phyloP scores from a whole-genome alignment of 441 rosid species.

The Flueggea neowawraea region DNA sequence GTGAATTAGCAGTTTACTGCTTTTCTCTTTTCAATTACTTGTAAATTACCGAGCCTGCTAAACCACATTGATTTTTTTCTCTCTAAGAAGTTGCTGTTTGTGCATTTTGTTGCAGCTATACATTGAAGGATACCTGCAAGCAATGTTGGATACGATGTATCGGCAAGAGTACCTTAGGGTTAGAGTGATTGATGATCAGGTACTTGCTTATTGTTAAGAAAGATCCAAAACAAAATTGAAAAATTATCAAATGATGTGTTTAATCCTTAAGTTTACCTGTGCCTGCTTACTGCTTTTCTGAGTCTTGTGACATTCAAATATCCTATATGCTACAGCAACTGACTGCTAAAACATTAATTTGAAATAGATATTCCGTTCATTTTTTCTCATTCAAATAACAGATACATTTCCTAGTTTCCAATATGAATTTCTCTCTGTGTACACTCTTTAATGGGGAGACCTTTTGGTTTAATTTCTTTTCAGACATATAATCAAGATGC shows the following conservation, averaged over 20 bases:
- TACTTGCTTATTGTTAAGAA: conserved; percentile 13
- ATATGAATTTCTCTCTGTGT: too few relatives aligned
- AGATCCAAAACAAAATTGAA: not conserved
- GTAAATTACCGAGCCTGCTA: not conserved
- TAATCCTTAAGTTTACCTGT: not conserved
- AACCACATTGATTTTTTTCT: not conserved
- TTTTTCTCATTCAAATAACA: too few relatives aligned
- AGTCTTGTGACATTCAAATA: not conserved
- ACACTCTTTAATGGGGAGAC: too few relatives aligned
- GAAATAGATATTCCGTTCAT: not conserved
- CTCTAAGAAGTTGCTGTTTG: conserved; percentile 10
- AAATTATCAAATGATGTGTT: not conserved
- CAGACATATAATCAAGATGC: too few relatives aligned
- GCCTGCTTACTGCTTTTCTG: not conserved
- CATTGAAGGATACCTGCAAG: conserved; percentile 97
- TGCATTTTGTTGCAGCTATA: conserved; percentile 55
- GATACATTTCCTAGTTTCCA: too few relatives aligned
- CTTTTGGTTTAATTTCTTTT: too few relatives aligned
- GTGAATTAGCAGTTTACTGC: not conserved
- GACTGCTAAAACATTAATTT: not conserved
- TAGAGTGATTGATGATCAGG: conserved; percentile 93
- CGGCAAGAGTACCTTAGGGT: conserved; percentile 96
- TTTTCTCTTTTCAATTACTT: not conserved
- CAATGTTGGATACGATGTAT: conserved; percentile 86
- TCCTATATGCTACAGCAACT: too few relatives aligned